Conservation (phyloP, 2,329 filamentous ascomycete genomes). For the Fulvia fulva region DNA sequence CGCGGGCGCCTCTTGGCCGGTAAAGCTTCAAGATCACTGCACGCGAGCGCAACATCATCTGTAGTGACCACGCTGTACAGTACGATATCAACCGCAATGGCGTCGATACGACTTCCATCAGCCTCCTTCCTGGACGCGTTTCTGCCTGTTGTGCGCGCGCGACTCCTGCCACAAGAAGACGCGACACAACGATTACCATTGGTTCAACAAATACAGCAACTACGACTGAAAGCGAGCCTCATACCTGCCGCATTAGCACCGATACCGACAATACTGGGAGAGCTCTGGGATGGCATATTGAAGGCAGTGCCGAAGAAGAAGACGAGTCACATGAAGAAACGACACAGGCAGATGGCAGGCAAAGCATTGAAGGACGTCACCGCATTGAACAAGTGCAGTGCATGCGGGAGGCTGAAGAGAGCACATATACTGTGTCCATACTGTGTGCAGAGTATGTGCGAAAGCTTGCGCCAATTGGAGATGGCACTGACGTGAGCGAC, state of each 20-base stretch:
- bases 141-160: constrained; percentile 48
- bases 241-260: constrained; percentile 58
- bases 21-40: constrained; percentile 7
- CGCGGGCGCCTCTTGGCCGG: constrained; percentile 5
- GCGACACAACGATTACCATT: constrained; percentile 45
- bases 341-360: constrained; percentile 88
- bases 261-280: constrained; percentile 67
- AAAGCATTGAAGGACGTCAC: constrained; percentile 92
- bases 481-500: constrained; percentile 1
- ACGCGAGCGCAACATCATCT: background rate
- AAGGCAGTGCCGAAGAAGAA: constrained; percentile 97
- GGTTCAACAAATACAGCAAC: constrained; percentile 44
- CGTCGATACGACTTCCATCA: constrained; percentile 36
- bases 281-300: constrained; percentile 89
- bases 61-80: background rate
- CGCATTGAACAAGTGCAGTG: constrained; percentile 80
- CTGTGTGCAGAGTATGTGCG: constrained; percentile 71
- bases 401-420: constrained; percentile 82
- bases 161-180: constrained; percentile 40
- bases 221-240: constrained; percentile 34
- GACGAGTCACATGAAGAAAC: constrained; percentile 93
- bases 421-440: constrained; percentile 84
- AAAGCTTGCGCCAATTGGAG: too few species aligned
- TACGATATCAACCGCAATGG: constrained; percentile 30
- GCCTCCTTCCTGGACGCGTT: constrained; percentile 48